A percentile compares a stretch with the other conserved stretches of the same genome.
These are phyloP conservation scores for Hypoxylon subgilvum DNA, from an alignment of 495 filamentous ascomycete species.

Conservation along the genomic window DNA sequence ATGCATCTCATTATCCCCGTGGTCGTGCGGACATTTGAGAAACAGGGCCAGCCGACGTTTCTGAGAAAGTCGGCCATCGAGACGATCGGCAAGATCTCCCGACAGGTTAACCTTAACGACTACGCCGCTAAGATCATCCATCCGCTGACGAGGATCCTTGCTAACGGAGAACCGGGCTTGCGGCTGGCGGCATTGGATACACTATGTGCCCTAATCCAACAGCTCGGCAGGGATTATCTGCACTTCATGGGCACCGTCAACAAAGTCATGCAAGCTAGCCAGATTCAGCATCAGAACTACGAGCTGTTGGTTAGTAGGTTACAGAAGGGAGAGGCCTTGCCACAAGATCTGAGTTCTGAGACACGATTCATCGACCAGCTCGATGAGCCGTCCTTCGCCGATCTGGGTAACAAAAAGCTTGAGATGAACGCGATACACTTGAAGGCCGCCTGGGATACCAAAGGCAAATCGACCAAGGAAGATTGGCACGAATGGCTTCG, in stretches of 20 bases:
- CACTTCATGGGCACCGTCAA: constrained; percentile 91
- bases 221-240: constrained; percentile 91
- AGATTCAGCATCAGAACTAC: constrained; percentile 85
- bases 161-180: constrained; percentile 70
- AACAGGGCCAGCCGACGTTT: constrained; percentile 72
- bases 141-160: constrained; percentile 79
- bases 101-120: constrained; percentile 96
- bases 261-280: constrained; percentile 71
- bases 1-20: constrained; percentile 99
- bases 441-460: constrained; percentile 96
- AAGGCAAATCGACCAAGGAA: constrained; percentile 91
- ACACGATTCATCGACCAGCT: constrained; percentile 77
- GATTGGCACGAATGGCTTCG: constrained; percentile 99
- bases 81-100: constrained; percentile 89
- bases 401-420: constrained; percentile 89
- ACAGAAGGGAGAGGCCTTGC: constrained; percentile 89
- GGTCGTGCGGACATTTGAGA: constrained; percentile 92
- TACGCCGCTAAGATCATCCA: constrained; percentile 95
- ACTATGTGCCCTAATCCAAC: constrained; percentile 91
- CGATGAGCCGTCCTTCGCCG: constrained; percentile 78
- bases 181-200: constrained; percentile 91
- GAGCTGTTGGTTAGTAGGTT: constrained; percentile 88
- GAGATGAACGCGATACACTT: constrained; percentile 96
- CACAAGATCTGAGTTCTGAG: constrained; percentile 91
- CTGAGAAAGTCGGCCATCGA: constrained; percentile 91